Percentiles rank a stretch among this genome's conserved stretches.
Evolutionary conservation across 768 basidiomycete species (phyloP).

Genomic region (Asterophora parasitica): DNA sequence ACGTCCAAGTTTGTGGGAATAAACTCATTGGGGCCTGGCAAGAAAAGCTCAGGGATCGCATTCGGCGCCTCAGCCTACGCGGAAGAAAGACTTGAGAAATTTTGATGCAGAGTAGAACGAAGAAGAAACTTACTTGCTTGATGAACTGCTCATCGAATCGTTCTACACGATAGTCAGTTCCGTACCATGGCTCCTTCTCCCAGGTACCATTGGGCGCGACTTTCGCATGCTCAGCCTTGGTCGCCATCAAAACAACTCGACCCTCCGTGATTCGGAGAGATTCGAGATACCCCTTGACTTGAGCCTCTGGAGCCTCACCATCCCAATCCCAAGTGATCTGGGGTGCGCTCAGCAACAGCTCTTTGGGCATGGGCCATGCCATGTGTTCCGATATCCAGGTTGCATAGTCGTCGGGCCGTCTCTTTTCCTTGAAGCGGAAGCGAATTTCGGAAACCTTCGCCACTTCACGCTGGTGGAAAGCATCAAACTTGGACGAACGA

Average conservation of each 20-base stretch:
- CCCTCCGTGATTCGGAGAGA: conserved; percentile 52
- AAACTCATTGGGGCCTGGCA: conserved; percentile 87
- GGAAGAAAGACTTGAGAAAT: not conserved
- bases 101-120: not conserved
- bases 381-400: conserved; percentile 70
- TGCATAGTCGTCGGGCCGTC: conserved; percentile 74
- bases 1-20: conserved; percentile 86
- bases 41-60: conserved; percentile 59
- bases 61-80: conserved; percentile 59
- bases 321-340: conserved; percentile 75
- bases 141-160: conserved; percentile 61
- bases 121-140: conserved; percentile 34
- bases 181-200: conserved; percentile 88
- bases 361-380: conserved; percentile 76
- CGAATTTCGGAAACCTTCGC: conserved; percentile 63
- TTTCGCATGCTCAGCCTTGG: conserved; percentile 56
- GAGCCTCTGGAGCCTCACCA: conserved; percentile 39
- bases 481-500: conserved; percentile 52
- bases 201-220: conserved; percentile 42
- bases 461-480: conserved; percentile 75
- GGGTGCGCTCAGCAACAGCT: conserved; percentile 68
- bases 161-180: conserved; percentile 80
- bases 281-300: conserved; percentile 60
- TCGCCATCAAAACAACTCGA: conserved; percentile 76
- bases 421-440: conserved; percentile 87